These are phyloP conservation scores for Fusarium solani-melongenae DNA, from an alignment of 2,329 filamentous ascomycete genomes.

Conservation along the genomic window DNA sequence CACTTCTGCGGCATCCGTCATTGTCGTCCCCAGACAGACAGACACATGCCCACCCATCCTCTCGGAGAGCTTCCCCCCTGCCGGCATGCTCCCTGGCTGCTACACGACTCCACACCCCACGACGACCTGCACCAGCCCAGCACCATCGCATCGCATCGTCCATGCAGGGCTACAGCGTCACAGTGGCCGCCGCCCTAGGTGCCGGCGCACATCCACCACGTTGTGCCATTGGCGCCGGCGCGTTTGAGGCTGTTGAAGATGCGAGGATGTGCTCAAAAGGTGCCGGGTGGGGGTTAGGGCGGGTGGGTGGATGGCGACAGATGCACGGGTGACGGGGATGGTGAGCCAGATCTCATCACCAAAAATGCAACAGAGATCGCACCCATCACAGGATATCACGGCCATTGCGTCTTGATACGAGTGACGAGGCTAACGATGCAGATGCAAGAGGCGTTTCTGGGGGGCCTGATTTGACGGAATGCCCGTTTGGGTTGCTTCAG, in stretches of 20 bases:
- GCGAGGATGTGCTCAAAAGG: slow-evolving; percentile 8
- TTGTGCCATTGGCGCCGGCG: slow-evolving; percentile 25
- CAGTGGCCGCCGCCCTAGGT: background rate
- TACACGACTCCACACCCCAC: slow-evolving; percentile 31
- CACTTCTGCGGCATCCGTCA: slow-evolving; percentile 9
- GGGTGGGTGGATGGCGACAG: background rate
- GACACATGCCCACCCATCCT: slow-evolving; percentile 10
- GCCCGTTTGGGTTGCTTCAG: background rate
- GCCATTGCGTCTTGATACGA: background rate
- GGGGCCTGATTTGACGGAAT: background rate
- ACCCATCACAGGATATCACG: slow-evolving; percentile 7
- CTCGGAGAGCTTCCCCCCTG: slow-evolving; percentile 13
- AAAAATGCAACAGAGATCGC: background rate
- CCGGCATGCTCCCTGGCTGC: slow-evolving; percentile 13
- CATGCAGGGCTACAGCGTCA: slow-evolving; percentile 7
- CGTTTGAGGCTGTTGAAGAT: slow-evolving; percentile 34
- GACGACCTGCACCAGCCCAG: slow-evolving; percentile 13
- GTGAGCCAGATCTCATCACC: slow-evolving; percentile 1
- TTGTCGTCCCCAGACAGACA: slow-evolving; percentile 8
- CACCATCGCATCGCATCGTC: slow-evolving; percentile 16
- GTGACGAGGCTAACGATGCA: background rate
- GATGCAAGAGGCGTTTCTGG: background rate
- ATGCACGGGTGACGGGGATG: slow-evolving; percentile 5
- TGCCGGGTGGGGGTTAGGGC: slow-evolving; percentile 15
- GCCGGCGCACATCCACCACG: slow-evolving; percentile 2